Base-by-base conservation (phyloP, 2,329 filamentous ascomycete genomes). In the Fusarium clavum region DNA sequence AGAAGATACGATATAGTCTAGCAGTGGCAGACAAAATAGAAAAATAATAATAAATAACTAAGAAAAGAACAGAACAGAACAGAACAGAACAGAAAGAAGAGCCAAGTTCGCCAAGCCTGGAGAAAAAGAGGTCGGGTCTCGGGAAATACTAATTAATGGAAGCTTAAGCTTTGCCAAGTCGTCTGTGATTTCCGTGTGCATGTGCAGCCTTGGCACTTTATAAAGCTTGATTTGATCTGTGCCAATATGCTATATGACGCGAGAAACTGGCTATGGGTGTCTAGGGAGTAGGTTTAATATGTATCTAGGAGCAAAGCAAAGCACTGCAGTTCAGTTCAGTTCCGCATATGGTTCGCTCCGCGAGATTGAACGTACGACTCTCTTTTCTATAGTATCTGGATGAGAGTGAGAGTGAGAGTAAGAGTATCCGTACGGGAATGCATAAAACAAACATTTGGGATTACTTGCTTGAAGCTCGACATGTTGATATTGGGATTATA, bases 91-190 rank as follows among this genome's bases (percentile, higher is more conserved):
- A 46, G 20, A 47, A 30, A 53, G 24, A 47, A 30, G 40, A 64
- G 63, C 55, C 38, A 61, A 61, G 63, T 45, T 49, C 29, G 59
- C 69, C 63, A 66, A 73, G 51, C 63, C 56, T 65, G 69, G 67
- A 74, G 67, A 72, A 57, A 59, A 34, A 71, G 45, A 64, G 69
- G 66, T 67, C 64, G 73, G 62, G 61, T 64, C 30, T 40, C 41
- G 40, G 43, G 52, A 61, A 72, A 69, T 70, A 62, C 74, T 70
- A 38, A 38, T 38, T 68, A 38, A 38, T 38, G 6, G 34, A 38
- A n/a, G 34, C 34, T n/a, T 38, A 77, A 77, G 75, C 75, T 77
- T 77, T 76, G 75, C 75, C 78, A 76, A 79, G 77, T 72, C 69
- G 22, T 38, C 58, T 41, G 16, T 53, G 52, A 43, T 45, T 44